These are phyloP conservation scores for Solanum aculeatissimum DNA, from an alignment of 305 asterid genomes.

Conservation along the genomic window DNA sequence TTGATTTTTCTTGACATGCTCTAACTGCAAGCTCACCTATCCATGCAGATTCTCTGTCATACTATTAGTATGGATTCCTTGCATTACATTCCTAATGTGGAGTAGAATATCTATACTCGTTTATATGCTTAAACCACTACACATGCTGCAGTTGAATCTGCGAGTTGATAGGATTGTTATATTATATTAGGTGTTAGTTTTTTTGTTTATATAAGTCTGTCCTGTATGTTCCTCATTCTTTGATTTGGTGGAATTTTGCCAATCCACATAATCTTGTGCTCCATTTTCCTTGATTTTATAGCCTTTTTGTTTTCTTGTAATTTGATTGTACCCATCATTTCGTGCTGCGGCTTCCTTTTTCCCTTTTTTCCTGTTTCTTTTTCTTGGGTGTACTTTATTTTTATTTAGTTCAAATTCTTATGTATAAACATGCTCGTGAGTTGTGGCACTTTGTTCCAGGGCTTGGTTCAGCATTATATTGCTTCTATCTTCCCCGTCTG, in stretches of 20 bases:
- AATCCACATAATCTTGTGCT: neutral
- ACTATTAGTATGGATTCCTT: neutral
- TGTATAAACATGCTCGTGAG: neutral
- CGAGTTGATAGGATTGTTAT: neutral
- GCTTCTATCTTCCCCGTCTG: neutral
- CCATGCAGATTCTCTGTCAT: neutral
- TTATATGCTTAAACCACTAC: neutral
- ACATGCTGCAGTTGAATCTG: neutral
- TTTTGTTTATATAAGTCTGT: neutral
- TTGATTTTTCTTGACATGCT: conserved; percentile 48
- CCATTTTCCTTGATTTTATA: neutral
- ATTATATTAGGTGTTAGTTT: neutral
- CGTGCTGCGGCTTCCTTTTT: neutral
- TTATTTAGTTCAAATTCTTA: neutral
- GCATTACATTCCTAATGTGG: neutral
- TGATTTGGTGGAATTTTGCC: neutral
- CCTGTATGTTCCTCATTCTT: neutral
- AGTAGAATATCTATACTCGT: neutral
- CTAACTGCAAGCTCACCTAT: neutral
- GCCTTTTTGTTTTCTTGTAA: neutral
- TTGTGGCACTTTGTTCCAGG: neutral
- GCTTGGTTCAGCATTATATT: neutral
- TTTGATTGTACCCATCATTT: neutral
- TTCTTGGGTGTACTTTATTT: neutral
- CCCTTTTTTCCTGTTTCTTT: neutral